These are phyloP conservation scores for Phytophthora brassicae DNA, from an alignment of 352 stramenopile genomes.

Conservation along the genomic window DNA sequence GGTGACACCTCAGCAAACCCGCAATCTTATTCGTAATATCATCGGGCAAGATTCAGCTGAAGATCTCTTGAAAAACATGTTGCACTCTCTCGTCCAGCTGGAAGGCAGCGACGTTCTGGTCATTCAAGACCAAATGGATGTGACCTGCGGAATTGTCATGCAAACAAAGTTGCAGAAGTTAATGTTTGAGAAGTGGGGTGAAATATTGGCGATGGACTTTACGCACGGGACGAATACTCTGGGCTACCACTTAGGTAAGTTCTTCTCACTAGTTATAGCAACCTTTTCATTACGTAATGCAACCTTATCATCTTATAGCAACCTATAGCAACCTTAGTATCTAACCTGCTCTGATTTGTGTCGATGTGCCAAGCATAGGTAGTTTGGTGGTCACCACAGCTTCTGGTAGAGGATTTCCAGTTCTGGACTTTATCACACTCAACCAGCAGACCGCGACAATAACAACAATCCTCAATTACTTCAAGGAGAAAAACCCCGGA, in stretches of 20 bases:
- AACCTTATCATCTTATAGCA: neutral
- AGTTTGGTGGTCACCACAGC: constrained; percentile 20
- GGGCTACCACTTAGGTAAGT: constrained; percentile 18
- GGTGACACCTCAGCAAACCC: constrained; percentile 7
- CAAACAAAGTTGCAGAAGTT: constrained; percentile 21
- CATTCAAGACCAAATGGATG: constrained; percentile 21
- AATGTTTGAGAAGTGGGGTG: constrained; percentile 19
- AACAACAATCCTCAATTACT: constrained; percentile 6
- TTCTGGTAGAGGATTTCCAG: constrained; percentile 16
- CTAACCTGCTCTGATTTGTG: neutral
- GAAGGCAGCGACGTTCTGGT: constrained; percentile 17
- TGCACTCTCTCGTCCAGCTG: constrained; percentile 12
- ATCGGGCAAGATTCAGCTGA: constrained; percentile 2
- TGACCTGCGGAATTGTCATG: constrained; percentile 16
- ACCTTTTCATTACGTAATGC: neutral
- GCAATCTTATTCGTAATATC: constrained; percentile 15
- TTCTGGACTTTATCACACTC: constrained; percentile 21
- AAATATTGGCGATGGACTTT: constrained; percentile 28
- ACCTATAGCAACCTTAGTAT: neutral
- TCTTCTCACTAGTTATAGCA: neutral
- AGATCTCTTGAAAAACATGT: constrained; percentile 8
- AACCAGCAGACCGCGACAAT: constrained; percentile 25
- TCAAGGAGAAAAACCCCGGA: constrained; percentile 18
- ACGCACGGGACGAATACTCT: constrained; percentile 27
- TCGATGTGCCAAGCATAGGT: neutral